Base-by-base conservation (phyloP, 495 filamentous ascomycete species). In the Emericellopsis terricola region DNA sequence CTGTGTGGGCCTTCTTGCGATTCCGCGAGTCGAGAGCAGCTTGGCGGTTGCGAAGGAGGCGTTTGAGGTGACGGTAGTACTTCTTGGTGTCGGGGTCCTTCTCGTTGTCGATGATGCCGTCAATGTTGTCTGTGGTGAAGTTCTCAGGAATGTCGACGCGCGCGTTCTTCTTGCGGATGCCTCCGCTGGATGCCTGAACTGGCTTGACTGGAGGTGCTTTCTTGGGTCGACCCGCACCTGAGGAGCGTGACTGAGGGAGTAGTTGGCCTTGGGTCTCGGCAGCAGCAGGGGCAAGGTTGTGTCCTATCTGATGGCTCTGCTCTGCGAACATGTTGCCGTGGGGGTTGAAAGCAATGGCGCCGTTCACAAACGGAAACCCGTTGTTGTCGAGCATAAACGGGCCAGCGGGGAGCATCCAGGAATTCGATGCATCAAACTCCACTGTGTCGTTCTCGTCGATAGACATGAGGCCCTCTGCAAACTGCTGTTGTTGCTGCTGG, bases 121-220 rank as follows among this genome's bases (percentile, higher is more conserved):
- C 89, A 60, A 99, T 96, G 55, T 93, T 96, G 62, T 69, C 74
- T 40, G 96, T 69, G 43, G 81, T 96, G 28, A 86, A 71, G 59
- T 94, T 91, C 8, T 81, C 74, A 3, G 89, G 89, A 40, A 99
- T 96, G 50, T 96, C 89, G 56, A 99, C 94, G 30, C 91, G 78
- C 44, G 87, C 87, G 47, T 99, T 99, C 78, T 94, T 96, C 76
- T 99, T 99, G 43, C 91, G 75, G 57, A 96, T 92, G 31, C 89
- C 89, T 48, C 92, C 87, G 43, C 85, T 75, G 28, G 83, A 77
- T 34, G 80, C 70, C 50, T 77, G 82, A 34, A 66, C 55, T 4
- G 84, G 81, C 49, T 76, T 87, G 47, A 64, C 59, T 26, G 68
- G 66, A 31, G 71, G 63, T 53, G 73, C 71, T 45, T 81, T 71